These are phyloP conservation scores for Coleophoma eucalyptorum DNA, from an alignment of 2,329 filamentous ascomycete genomes.

Conservation along the genomic window DNA sequence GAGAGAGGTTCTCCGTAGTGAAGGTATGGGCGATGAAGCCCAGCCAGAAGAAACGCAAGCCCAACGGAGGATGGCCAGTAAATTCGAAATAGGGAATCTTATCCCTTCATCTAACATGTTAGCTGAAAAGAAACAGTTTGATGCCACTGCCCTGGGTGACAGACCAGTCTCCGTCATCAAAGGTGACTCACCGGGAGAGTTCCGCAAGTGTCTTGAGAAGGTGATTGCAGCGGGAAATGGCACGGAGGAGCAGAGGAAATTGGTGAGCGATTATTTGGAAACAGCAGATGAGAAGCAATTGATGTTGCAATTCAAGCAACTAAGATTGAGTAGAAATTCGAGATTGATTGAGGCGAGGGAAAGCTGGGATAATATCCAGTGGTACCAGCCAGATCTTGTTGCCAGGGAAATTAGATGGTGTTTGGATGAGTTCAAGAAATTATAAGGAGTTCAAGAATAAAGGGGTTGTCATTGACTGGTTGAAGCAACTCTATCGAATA, in stretches of 20 bases:
- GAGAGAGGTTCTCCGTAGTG: no score
- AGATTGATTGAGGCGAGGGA: no score
- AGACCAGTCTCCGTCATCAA: conserved; percentile 3
- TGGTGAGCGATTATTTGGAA: background rate
- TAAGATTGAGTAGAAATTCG: no score
- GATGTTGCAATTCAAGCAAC: background rate
- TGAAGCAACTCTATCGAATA: no score
- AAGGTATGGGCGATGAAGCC: background rate
- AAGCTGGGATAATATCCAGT: background rate
- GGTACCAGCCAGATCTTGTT: no score
- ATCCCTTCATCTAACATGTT: background rate
- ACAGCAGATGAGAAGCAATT: conserved; percentile 1
- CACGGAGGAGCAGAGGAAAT: background rate
- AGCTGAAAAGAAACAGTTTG: conserved; percentile 1
- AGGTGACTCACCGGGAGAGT: background rate
- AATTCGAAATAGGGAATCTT: background rate
- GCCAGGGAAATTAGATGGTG: background rate
- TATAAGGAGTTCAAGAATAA: no score
- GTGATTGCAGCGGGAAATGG: conserved; percentile 2
- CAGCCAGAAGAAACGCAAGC: conserved; percentile 1
- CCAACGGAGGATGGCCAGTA: background rate
- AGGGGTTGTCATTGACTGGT: no score
- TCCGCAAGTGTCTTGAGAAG: background rate
- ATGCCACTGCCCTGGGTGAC: background rate
- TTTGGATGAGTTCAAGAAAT: no score